Conservation (phyloP, 2,329 filamentous ascomycete species). For the Calonectria honghensis region DNA sequence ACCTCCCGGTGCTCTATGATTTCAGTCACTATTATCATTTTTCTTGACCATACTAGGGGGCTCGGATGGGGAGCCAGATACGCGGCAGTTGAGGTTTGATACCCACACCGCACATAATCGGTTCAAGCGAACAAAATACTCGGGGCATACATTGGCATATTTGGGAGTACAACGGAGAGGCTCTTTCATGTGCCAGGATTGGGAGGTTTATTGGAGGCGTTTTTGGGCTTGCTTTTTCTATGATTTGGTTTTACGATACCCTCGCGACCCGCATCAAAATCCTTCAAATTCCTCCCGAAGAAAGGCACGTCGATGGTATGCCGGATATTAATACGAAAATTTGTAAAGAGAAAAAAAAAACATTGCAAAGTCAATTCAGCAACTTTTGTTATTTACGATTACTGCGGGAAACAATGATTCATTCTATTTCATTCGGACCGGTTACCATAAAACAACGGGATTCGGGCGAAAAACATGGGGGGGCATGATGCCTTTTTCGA, state of each 20-base stretch:
- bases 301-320: slow-evolving; percentile 18
- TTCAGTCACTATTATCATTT: not conserved
- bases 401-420: not conserved
- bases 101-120: slow-evolving; percentile 12
- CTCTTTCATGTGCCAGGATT: slow-evolving; percentile 8
- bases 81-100: slow-evolving; percentile 21
- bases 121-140: slow-evolving; percentile 19
- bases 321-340: slow-evolving; percentile 29
- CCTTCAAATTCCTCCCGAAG: not conserved
- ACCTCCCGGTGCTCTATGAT: not conserved
- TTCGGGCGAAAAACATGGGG: not conserved
- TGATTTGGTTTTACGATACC: slow-evolving; percentile 36
- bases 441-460: no score
- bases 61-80: slow-evolving; percentile 10
- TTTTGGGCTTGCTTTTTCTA: slow-evolving; percentile 26
- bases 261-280: slow-evolving; percentile 28
- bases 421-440: not conserved
- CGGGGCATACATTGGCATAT: slow-evolving; percentile 16
- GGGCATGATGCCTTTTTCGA: slow-evolving; percentile 25
- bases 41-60: not conserved
- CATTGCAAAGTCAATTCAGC: not conserved
- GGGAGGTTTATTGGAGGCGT: slow-evolving; percentile 2
- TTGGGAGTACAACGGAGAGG: slow-evolving; percentile 16
- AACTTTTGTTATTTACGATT: not conserved
- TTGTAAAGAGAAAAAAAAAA: slow-evolving; percentile 2